Base-by-base conservation (phyloP, 2,329 filamentous ascomycete genomes). In the Pseudovirgaria hyperparasitica region DNA sequence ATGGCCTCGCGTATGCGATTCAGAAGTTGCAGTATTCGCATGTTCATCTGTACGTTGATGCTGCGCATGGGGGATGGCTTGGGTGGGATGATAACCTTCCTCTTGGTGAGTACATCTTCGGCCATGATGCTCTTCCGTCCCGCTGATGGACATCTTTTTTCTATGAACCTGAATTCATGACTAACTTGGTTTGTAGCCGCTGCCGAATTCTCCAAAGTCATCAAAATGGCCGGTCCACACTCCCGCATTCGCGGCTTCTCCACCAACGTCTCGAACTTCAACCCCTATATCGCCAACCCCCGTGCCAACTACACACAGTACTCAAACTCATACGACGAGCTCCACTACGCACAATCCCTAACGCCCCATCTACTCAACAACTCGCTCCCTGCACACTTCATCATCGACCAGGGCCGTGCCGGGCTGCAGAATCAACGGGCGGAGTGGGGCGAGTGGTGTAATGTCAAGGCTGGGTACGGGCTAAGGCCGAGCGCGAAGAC, bases 261-360 rank as follows among this genome's bases (percentile, higher is more conserved):
- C 2, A 63, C 56, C 40, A 60, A 63, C 39, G 55, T 62, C 22
- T 59, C 57, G 28, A 62, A 62, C 52, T 56, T 45, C 41, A 55
- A 58, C 39, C 48, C 52, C 4, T 61, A 55, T 47, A 42, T 52
- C 36, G 51, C 55, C 18, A 40, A 35, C 23, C 39, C 46, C 1
- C 54, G 51, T 19, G 54, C 55, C 31, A 52, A 55, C 43, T 60
- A 52, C 43, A 58, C 57, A 16, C 49, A 58, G 38, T 55, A 41
- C 30, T 53, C 45, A 39, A 41, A 46, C 29, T 54, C 53, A 12
- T 60, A 41, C 33, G 57, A 61, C 33, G 59, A 62, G 43, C 42
- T 38, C 13, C 41, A 56, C 48, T 62, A 59, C 37, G 55, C 46
- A 27, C 36, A 41, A 23, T 52, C 54, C 3, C 49, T 62, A 6